Evolutionary conservation across 2,329 filamentous ascomycete genomes (phyloP).

Genomic region (Akanthomyces uredinophilus): DNA sequence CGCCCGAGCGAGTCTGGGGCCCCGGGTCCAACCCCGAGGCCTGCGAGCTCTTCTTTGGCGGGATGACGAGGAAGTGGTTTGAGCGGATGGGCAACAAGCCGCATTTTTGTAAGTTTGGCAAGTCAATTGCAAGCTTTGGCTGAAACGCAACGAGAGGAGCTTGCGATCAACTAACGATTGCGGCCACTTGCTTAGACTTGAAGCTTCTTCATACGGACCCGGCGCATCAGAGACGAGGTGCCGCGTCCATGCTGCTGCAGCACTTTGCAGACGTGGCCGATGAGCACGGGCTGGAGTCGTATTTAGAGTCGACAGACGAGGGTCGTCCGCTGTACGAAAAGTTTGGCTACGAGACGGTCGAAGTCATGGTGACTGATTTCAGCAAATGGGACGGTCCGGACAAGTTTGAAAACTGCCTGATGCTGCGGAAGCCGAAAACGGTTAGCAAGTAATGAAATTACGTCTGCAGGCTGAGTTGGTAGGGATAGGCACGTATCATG

Average conservation of each 20-base stretch:
- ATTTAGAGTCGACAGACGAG: conserved; percentile 31
- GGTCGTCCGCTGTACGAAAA: conserved; percentile 31
- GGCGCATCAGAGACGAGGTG: conserved; percentile 32
- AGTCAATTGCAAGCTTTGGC: too few species aligned
- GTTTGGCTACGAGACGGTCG: conserved; percentile 30
- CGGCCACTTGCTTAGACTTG: conserved; percentile 24
- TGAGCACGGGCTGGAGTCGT: conserved; percentile 29
- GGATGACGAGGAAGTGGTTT: conserved; percentile 26
- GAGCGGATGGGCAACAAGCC: conserved; percentile 28
- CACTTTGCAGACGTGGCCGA: conserved; percentile 34
- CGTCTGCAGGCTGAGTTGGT: too few species aligned
- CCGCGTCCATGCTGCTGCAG: conserved; percentile 29
- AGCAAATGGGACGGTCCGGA: conserved; percentile 26
- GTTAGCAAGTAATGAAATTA: neutral
- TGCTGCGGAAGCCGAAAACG: conserved; percentile 9
- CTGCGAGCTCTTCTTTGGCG: conserved; percentile 28
- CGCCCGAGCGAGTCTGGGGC: conserved; percentile 23
- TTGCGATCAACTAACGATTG: neutral
- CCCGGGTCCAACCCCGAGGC: conserved; percentile 30
- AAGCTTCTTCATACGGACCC: conserved; percentile 35
- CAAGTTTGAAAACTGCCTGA: conserved; percentile 11
- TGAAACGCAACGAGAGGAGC: too few species aligned
- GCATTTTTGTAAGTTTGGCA: conserved; percentile 30
- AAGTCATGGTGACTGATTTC: conserved; percentile 23
- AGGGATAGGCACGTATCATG: too few species aligned